Percentiles rank a stretch among this genome's conserved stretches.
Conservation (phyloP, 345 rosid species). For the Eucalyptus sp. region DNA sequence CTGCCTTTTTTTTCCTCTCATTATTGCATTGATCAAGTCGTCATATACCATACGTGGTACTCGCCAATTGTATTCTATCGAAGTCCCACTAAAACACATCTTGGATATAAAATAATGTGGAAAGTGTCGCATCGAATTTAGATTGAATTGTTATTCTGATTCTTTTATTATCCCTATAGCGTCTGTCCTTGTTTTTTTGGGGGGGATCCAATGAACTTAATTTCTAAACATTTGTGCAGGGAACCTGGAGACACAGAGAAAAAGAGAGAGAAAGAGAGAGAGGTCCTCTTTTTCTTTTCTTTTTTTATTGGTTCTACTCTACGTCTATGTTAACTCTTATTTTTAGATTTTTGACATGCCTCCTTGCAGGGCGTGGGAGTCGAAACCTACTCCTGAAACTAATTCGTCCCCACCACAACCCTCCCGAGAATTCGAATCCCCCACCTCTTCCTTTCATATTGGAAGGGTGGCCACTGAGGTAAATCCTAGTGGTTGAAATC, state of each 20-base stretch:
- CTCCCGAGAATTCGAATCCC: no score
- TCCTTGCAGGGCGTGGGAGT: no score
- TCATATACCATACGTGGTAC: background rate
- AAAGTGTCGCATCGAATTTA: background rate
- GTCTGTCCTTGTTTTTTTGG: background rate
- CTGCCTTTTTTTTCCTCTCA: background rate
- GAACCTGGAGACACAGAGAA: background rate
- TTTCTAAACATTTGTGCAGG: background rate
- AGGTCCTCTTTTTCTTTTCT: background rate
- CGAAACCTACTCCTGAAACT: no score
- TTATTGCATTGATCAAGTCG: background rate
- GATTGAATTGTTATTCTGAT: background rate
- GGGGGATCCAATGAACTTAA: background rate
- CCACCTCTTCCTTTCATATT: no score
- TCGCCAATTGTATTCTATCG: background rate
- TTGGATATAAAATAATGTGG: background rate
- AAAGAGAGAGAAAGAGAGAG: background rate
- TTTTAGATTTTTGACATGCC: no score
- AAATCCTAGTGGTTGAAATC: background rate
- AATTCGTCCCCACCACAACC: no score
- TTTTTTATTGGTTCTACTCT: no score
- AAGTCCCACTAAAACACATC: background rate
- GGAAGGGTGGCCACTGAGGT: no score
- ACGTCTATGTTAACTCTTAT: no score
- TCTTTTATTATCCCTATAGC: background rate